These are phyloP conservation scores for maize (Zea mays) DNA, from an alignment of 176 grass and related monocot species.

Conservation along the genomic window DNA sequence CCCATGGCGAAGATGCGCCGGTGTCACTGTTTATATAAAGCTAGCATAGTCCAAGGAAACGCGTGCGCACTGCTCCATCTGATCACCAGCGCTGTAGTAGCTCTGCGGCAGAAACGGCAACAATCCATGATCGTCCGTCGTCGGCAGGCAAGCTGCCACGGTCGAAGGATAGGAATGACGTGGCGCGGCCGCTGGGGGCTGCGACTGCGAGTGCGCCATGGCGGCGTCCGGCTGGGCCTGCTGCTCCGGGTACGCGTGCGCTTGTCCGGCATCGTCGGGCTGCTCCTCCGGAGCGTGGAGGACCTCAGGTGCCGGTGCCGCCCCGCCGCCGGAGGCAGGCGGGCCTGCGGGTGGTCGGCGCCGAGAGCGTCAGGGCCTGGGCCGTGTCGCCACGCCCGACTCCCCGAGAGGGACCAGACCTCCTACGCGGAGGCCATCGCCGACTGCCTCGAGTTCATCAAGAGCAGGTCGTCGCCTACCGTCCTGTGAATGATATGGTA, in stretches of 20 bases:
- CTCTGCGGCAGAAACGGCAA: background rate
- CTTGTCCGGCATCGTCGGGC: constrained; percentile 30
- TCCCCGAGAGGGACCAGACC: constrained; percentile 32
- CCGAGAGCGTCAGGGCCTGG: background rate
- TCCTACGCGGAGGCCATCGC: constrained; percentile 58
- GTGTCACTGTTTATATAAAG: constrained; percentile 14
- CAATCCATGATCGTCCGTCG: background rate
- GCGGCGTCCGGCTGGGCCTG: constrained; percentile 26
- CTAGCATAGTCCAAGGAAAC: background rate
- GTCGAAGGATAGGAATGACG: background rate
- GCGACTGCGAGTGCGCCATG: background rate
- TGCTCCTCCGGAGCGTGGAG: constrained; percentile 29
- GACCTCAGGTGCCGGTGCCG: constrained; percentile 33
- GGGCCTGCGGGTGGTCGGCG: background rate
- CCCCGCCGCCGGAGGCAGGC: background rate
- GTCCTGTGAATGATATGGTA: constrained; percentile 16
- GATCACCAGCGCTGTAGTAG: background rate
- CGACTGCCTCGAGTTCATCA: constrained; percentile 69
- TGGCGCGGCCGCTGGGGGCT: background rate
- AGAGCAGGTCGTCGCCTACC: constrained; percentile 36
- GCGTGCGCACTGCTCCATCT: background rate
- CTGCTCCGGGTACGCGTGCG: constrained; percentile 45
- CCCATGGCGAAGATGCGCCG: background rate
- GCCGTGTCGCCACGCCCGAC: background rate
- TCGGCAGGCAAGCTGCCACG: background rate